Base-by-base conservation (phyloP, 805 yeast genomes). In the Priceomyces fermenticarens region DNA sequence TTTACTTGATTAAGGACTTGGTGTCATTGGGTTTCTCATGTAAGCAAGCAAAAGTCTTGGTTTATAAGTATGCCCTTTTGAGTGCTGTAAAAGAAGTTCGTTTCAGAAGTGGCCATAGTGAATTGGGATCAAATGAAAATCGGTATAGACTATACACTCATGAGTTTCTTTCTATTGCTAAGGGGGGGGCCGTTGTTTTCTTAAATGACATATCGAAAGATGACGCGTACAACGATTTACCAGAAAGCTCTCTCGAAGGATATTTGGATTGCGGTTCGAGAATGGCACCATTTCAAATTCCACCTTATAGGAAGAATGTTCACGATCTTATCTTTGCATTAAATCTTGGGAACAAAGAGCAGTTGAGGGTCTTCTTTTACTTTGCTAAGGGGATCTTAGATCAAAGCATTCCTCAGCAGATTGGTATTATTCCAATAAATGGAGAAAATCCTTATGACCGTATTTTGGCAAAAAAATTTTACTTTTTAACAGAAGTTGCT, bases 171-270 rank as follows among this genome's bases (percentile, higher is more conserved):
- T 44, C 55, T 0, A 49, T 47, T 9, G 40, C 40, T 15, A 41
- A 48, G 7, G 51, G 52, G 20, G 65, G 67, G 4, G 74, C 72
- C 0, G 75, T 89, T 6, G 70, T 85, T 1, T 89, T 80, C 66
- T 72, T 91, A 53, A 93, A 91, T 54, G 85, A 93, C 57, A 65
- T 91, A 4, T 95, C 81, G 48, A 54, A 46, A 0, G 96, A 88
- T 54, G 51, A 57, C 0, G 70, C 65, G 26, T 89, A 86, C 54
- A 52, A 58, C 1, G 57, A 63, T 7, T 74, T 73, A 52, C 55
- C 77, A 1, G 33, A 54, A 2, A 55, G 63, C 16, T 69, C 83
- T 32, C 57, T 75, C 10, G 59, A 65, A 7, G 70, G 64, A 0
- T 84, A 84, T 53, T 51, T 76, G 30, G 55, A 53, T 3, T 27